These are phyloP conservation scores for Leccinum subtestaceum DNA, from an alignment of 768 basidiomycete genomes.

Conservation along the genomic window DNA sequence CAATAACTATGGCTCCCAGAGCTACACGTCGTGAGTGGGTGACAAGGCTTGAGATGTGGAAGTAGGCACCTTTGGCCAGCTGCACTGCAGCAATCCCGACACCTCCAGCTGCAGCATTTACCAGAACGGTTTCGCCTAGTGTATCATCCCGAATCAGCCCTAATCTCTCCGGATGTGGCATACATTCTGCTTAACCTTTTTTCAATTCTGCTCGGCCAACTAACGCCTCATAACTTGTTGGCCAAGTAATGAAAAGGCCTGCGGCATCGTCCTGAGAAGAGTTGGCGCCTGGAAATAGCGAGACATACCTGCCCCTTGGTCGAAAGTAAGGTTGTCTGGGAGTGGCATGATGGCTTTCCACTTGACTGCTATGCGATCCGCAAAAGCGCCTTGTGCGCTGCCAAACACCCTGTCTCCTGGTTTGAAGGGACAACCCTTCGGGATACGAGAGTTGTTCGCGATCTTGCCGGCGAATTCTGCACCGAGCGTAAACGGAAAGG, in stretches of 20 bases:
- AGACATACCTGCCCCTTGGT: constrained; percentile 76
- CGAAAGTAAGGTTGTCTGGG: constrained; percentile 73
- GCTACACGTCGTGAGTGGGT: constrained; percentile 40
- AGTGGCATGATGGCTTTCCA: constrained; percentile 56
- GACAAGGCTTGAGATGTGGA: background rate
- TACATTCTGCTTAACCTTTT: constrained; percentile 46
- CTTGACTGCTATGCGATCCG: constrained; percentile 65
- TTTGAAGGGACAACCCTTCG: constrained; percentile 71
- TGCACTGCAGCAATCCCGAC: constrained; percentile 92
- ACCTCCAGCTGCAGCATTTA: constrained; percentile 95
- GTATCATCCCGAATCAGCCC: constrained; percentile 7
- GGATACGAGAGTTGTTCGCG: constrained; percentile 67
- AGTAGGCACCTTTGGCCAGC: constrained; percentile 74
- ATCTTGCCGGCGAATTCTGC: constrained; percentile 84
- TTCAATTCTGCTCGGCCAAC: constrained; percentile 81
- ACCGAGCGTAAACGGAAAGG: constrained; percentile 83
- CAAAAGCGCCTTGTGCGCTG: constrained; percentile 72
- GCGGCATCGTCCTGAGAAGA: constrained; percentile 4
- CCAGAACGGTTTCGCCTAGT: constrained; percentile 84
- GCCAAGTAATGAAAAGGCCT: constrained; percentile 88
- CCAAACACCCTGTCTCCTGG: constrained; percentile 91
- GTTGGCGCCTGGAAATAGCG: background rate
- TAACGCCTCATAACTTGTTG: constrained; percentile 90
- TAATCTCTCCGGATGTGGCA: background rate
- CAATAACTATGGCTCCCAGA: constrained; percentile 92